A percentile compares a stretch with the other conserved stretches of the same genome.
phyloP scores from a whole-genome alignment of 371 early-diverging fungal genomes.

The Gilbertella persicaria region DNA sequence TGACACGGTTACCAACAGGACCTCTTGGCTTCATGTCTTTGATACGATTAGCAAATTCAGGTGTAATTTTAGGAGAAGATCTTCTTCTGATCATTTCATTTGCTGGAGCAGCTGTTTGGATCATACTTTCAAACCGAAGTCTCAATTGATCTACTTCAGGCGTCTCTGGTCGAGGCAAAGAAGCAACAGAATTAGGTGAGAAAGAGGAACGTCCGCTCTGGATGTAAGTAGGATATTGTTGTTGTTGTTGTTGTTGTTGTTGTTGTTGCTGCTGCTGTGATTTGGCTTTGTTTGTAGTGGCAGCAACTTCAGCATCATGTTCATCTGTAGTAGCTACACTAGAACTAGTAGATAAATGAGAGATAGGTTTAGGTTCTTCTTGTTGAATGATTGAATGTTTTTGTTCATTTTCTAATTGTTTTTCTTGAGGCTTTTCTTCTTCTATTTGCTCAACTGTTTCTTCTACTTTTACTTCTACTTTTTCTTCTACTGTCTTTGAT shows the following conservation, averaged over 20 bases:
- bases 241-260: neutral
- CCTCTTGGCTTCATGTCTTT: slow-evolving; percentile 42
- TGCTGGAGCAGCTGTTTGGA: slow-evolving; percentile 11
- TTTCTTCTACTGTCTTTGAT: neutral
- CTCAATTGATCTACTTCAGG: slow-evolving; percentile 42
- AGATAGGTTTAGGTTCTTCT: slow-evolving; percentile 13
- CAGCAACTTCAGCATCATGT: slow-evolving; percentile 47
- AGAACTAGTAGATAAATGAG: slow-evolving; percentile 20
- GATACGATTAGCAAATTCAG: slow-evolving; percentile 27
- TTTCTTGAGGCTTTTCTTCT: neutral
- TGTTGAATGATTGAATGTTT: too few species aligned
- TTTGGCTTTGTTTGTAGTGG: slow-evolving; percentile 1
- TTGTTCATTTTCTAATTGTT: too few species aligned
- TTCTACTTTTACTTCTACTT: slow-evolving; percentile 1
- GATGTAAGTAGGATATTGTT: neutral
- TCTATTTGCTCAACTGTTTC: neutral
- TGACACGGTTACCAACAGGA: slow-evolving; percentile 38
- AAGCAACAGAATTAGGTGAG: slow-evolving; percentile 30
- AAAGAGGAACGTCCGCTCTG: slow-evolving; percentile 23
- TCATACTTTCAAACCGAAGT: slow-evolving; percentile 34
- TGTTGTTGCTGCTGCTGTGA: neutral
- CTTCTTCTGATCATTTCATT: slow-evolving; percentile 1
- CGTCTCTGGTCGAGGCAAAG: slow-evolving; percentile 41
- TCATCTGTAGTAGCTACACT: slow-evolving; percentile 26
- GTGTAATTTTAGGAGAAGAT: slow-evolving; percentile 24